These are phyloP conservation scores for Cornus controversa DNA, from an alignment of 148 eudicot species.

Conservation along the genomic window DNA sequence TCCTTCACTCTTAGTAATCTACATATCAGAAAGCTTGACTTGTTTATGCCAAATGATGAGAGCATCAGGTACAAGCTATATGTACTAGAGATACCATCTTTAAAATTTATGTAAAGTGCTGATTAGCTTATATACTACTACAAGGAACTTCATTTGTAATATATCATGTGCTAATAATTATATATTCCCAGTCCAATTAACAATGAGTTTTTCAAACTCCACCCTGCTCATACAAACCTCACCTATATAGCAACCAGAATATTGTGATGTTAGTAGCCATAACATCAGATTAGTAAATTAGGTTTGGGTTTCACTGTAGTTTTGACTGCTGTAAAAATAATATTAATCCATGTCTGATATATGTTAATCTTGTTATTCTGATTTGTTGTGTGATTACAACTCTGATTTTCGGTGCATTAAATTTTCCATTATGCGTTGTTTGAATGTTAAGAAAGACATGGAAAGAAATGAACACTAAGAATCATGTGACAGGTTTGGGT, in stretches of 20 bases:
- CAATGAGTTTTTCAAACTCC: background rate
- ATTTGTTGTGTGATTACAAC: background rate
- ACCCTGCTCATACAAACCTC: background rate
- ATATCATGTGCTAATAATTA: background rate
- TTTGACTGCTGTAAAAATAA: background rate
- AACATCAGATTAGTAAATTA: background rate
- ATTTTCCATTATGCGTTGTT: conserved; percentile 8
- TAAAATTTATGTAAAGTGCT: background rate
- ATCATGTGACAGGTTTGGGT: conserved; percentile 3
- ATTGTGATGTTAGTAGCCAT: background rate
- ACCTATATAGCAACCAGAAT: background rate
- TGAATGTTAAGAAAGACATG: background rate
- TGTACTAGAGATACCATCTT: too few relatives aligned
- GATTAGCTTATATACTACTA: background rate
- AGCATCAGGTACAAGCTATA: background rate
- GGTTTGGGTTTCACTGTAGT: background rate
- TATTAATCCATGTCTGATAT: background rate
- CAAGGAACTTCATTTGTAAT: background rate
- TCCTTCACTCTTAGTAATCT: conserved; percentile 3
- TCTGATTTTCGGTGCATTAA: background rate
- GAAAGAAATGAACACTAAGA: background rate
- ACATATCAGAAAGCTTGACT: background rate
- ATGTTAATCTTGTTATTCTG: background rate
- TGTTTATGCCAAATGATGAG: background rate
- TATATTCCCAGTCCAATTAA: background rate